These are phyloP conservation scores for Polyplosphaeria fusca DNA, from an alignment of 495 filamentous ascomycete genomes.

Conservation along the genomic window DNA sequence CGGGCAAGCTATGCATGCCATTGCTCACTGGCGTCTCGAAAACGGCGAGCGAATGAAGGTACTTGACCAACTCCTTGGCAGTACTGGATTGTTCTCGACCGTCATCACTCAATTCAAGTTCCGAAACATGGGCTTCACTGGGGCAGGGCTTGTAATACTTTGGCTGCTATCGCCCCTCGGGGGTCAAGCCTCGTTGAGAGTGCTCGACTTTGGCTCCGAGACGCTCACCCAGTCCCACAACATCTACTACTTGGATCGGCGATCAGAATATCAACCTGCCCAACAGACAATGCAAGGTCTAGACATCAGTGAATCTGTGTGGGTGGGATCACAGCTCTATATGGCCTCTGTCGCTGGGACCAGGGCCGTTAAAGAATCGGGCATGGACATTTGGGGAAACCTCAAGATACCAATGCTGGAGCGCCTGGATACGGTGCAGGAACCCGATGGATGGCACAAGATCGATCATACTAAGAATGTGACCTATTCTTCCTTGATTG, in stretches of 20 bases:
- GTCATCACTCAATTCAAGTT: constrained; percentile 25
- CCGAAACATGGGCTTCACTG: constrained; percentile 13
- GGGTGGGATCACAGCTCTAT: neutral
- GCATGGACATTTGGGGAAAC: constrained; percentile 31
- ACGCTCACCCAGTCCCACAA: neutral
- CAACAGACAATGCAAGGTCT: neutral
- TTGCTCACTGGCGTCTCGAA: constrained; percentile 29
- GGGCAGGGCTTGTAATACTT: constrained; percentile 9
- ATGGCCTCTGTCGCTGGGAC: neutral
- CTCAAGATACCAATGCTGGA: constrained; percentile 31
- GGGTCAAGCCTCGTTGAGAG: constrained; percentile 25
- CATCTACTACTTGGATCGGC: constrained; percentile 12
- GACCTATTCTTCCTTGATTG: constrained; percentile 25
- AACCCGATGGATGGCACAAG: constrained; percentile 15
- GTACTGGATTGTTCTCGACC: constrained; percentile 23
- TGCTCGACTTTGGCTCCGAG: constrained; percentile 12
- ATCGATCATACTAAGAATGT: neutral
- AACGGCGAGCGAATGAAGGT: constrained; percentile 27
- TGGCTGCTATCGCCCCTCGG: constrained; percentile 28
- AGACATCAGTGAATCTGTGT: neutral
- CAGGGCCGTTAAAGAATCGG: neutral
- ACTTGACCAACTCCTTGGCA: constrained; percentile 25
- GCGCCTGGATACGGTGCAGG: neutral
- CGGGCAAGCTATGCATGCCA: constrained; percentile 19
- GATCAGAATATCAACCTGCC: neutral